Base-by-base conservation (phyloP, 257 asterid species). In the Nicotiana benthamiana region DNA sequence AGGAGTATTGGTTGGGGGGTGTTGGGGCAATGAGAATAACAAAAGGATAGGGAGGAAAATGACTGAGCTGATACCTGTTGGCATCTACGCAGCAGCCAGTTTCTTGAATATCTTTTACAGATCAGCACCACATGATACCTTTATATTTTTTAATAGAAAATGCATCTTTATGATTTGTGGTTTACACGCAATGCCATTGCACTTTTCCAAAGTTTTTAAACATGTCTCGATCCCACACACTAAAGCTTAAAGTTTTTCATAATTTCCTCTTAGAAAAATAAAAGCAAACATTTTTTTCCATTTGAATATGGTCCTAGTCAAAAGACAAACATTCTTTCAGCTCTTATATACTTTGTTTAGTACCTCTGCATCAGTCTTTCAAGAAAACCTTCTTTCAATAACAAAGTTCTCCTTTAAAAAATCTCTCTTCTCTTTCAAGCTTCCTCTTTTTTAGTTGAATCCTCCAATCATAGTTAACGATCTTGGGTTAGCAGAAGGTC, bases 141-240 rank as follows among this genome's bases (percentile, higher is more conserved):
- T 54, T 20, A 28, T 78, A 43, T 54, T 30, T 32, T 57, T 13
- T 72, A 43, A 24, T 60, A 22, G 10, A 24, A 72, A n/a, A 12
- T 24, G 34, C 60, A 40, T 75, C 82, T 75, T 67, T 80, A 79
- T 80, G 86, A 77, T 83, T 87, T 86, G 92, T 91, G 93, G 90
- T 34, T 87, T 86, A 87, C 92, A 90, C 90, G 86, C 85, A 87
- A 83, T 84, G 80, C 88, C 89, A 85, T 85, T 81, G 20, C 30
- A 75, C 57, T 17, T 56, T 79, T 3, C 65, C 57, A 57, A 83
- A 83, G 57, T 34, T 70, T 40, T 68, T 68, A 11, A 16, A 22
- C 32, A 20, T 11, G 6, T 68, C 75, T 67, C 22, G 2, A n/a
- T 24, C 53, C 27, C 5, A 24, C 26, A 24, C n/a, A 68, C 11